Evolutionary conservation across 129 eudicot genomes (phyloP).

Genomic region (Helianthus tuberosus): DNA sequence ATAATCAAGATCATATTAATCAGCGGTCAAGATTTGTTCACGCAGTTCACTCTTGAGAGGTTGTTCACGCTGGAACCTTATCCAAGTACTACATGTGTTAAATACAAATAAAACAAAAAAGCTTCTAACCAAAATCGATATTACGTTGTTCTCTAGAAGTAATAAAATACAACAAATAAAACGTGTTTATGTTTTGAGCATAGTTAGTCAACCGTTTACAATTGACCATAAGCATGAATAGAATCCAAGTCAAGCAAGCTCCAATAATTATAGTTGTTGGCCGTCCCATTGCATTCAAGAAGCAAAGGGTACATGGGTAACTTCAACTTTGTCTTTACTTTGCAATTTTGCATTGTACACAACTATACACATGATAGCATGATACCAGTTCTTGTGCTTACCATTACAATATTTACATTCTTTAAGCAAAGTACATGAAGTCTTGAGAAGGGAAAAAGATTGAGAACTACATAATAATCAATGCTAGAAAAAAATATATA

Average conservation of each 20-base stretch:
- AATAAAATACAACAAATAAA: not conserved
- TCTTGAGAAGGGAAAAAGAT: too few species aligned
- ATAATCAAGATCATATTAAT: too few species aligned
- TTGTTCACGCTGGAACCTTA: too few species aligned
- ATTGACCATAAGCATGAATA: not conserved
- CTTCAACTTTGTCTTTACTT: not conserved
- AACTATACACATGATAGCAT: too few species aligned
- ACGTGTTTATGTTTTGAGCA: not conserved
- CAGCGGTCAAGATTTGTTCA: too few species aligned
- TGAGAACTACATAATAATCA: too few species aligned
- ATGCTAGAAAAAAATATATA: too few species aligned
- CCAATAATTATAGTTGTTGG: conserved; percentile 1
- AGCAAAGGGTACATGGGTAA: not conserved
- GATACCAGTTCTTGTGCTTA: too few species aligned
- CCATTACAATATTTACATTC: too few species aligned
- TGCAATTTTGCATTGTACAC: not conserved
- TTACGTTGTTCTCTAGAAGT: conserved; percentile 7
- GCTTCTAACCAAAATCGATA: not conserved
- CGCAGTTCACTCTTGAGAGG: too few species aligned
- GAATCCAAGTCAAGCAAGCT: not conserved
- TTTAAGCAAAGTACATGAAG: too few species aligned
- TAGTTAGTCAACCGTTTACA: conserved; percentile 3
- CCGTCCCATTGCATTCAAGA: not conserved
- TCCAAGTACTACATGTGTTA: not conserved
- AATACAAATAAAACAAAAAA: not conserved